Evolutionary conservation across 192 early-diverging fungal genomes (phyloP).

Genomic region (Haplosporangium gracile): DNA sequence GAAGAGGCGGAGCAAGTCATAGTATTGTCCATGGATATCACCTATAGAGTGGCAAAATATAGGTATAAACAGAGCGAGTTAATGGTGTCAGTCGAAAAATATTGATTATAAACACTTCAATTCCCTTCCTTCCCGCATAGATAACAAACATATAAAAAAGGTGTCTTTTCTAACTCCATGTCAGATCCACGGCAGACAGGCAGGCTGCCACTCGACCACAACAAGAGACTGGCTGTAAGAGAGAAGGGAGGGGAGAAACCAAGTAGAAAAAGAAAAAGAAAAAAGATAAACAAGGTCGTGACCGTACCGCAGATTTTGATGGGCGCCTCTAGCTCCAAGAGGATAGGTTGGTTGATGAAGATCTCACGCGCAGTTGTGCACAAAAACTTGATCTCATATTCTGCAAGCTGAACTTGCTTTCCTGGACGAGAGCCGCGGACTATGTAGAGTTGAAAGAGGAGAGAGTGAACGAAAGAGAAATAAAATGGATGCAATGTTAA

Average conservation of each 20-base stretch:
- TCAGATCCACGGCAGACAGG: neutral
- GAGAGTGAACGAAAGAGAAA: neutral
- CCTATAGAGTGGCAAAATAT: slow-evolving; percentile 35
- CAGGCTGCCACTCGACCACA: neutral
- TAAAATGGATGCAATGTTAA: neutral
- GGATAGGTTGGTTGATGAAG: slow-evolving; percentile 93
- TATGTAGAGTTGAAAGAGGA: slow-evolving; percentile 46
- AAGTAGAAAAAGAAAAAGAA: slow-evolving; percentile 1
- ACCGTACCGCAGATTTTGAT: slow-evolving; percentile 94
- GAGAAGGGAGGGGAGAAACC: neutral
- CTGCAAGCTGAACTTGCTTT: slow-evolving; percentile 95
- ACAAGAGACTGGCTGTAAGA: neutral
- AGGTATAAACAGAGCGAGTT: neutral
- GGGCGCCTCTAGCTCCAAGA: slow-evolving; percentile 93
- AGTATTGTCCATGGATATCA: slow-evolving; percentile 96
- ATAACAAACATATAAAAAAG: neutral
- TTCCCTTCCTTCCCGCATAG: slow-evolving; percentile 2
- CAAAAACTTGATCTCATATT: slow-evolving; percentile 95
- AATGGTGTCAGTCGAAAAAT: neutral
- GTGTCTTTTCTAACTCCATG: neutral
- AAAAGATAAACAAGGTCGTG: slow-evolving; percentile 38
- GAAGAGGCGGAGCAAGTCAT: slow-evolving; percentile 94
- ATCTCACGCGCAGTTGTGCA: slow-evolving; percentile 96
- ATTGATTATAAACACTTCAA: neutral
- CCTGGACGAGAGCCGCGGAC: slow-evolving; percentile 96